Evolutionary conservation across 2,329 filamentous ascomycete species (phyloP).

Genomic region (Ophiostoma ulmi): DNA sequence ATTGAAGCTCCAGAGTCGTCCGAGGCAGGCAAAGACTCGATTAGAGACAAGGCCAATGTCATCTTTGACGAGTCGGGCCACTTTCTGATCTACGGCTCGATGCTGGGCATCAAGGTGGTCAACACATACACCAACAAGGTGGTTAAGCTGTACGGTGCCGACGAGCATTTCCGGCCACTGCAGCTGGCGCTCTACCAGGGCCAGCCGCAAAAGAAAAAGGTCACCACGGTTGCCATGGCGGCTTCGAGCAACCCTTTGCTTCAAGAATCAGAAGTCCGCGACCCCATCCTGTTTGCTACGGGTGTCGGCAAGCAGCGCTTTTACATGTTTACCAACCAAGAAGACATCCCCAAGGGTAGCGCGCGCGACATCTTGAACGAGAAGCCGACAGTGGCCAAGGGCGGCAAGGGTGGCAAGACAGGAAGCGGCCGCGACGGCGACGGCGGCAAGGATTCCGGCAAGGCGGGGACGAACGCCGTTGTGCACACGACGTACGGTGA

Average conservation of each 20-base stretch:
- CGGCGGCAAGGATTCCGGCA: constrained; percentile 45
- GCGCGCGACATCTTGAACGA: constrained; percentile 90
- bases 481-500: constrained; percentile 93
- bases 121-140: constrained; percentile 94
- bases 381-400: constrained; percentile 57
- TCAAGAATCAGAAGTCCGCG: constrained; percentile 82
- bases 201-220: constrained; percentile 85
- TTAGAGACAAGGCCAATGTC: constrained; percentile 65
- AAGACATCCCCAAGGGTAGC: constrained; percentile 67
- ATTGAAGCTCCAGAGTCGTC: constrained; percentile 59
- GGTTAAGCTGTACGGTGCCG: constrained; percentile 82
- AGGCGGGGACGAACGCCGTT: constrained; percentile 73
- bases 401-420: constrained; percentile 37
- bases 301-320: constrained; percentile 85
- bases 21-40: not conserved
- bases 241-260: constrained; percentile 89
- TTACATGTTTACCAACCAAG: constrained; percentile 96
- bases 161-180: constrained; percentile 80
- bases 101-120: constrained; percentile 88
- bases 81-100: constrained; percentile 90
- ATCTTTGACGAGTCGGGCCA: constrained; percentile 94
- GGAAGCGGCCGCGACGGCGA: not conserved
- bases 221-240: constrained; percentile 95
- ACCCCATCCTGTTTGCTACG: constrained; percentile 82
- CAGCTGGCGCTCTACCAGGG: constrained; percentile 89